Evolutionary conservation across 1,284 basidiomycete species (phyloP).

Genomic region (Trichosporon faecale): DNA sequence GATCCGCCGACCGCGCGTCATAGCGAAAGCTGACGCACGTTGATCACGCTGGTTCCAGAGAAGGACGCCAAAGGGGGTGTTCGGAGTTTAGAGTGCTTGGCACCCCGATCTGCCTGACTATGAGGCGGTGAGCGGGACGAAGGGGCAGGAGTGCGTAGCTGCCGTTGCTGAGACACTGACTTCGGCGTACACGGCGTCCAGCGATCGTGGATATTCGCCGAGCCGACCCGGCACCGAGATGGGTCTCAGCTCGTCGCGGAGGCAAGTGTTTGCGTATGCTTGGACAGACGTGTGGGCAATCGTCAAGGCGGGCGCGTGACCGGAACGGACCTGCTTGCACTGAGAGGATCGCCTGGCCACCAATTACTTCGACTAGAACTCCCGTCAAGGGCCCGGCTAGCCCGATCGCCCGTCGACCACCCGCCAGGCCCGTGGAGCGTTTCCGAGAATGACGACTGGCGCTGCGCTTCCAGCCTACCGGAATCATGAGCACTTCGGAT

Average conservation of each 20-base stretch:
- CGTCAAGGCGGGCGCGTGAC: background rate
- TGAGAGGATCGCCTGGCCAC: background rate
- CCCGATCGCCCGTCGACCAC: background rate
- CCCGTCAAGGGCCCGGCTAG: background rate
- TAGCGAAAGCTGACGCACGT: background rate
- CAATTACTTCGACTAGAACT: background rate
- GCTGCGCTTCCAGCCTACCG: too few relatives aligned
- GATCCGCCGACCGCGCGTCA: background rate
- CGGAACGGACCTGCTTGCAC: background rate
- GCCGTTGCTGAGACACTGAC: constrained; percentile 3
- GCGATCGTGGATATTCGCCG: background rate
- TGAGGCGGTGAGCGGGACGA: background rate
- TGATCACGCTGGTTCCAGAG: background rate
- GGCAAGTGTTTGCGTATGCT: too few relatives aligned
- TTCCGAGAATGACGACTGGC: too few relatives aligned
- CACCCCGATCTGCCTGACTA: background rate
- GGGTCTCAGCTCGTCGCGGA: too few relatives aligned
- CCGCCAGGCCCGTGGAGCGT: background rate
- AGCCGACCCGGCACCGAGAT: background rate
- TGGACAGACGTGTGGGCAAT: too few relatives aligned
- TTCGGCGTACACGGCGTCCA: background rate
- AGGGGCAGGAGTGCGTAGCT: background rate
- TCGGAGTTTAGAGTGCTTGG: background rate
- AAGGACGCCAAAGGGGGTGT: background rate
- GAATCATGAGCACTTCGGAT: too few relatives aligned